phyloP scores from a whole-genome alignment of 163 green algal species.

The Volvox carteri region DNA sequence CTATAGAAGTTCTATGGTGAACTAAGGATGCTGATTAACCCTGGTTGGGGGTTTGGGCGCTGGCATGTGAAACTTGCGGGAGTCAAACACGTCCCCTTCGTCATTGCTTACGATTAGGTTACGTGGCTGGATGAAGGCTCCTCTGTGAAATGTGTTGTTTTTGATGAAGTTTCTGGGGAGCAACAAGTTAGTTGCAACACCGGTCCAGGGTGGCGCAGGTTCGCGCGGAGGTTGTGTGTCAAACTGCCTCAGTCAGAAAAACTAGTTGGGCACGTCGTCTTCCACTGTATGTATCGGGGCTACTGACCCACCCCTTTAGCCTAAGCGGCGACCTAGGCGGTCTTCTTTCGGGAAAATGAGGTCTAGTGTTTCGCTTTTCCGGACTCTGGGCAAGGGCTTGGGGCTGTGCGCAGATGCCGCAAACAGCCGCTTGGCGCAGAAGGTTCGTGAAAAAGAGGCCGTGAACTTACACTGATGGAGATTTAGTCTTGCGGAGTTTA shows the following conservation, averaged over 20 bases:
- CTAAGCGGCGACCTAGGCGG: background rate
- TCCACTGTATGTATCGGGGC: background rate
- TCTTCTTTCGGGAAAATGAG: slow-evolving; percentile 41
- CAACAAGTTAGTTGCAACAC: background rate
- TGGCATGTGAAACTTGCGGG: no score
- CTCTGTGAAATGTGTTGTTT: no score
- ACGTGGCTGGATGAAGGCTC: no score
- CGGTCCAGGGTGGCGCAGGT: slow-evolving; percentile 8
- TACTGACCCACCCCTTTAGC: background rate
- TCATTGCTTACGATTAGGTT: no score
- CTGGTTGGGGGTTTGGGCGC: no score
- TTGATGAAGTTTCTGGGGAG: background rate
- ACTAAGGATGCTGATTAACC: no score
- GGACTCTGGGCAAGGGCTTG: slow-evolving; percentile 46
- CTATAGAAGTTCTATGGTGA: no score
- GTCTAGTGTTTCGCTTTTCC: slow-evolving; percentile 42
- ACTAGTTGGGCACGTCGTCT: background rate
- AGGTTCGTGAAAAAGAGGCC: slow-evolving; percentile 1
- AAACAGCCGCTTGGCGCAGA: background rate
- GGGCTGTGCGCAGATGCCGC: slow-evolving; percentile 35
- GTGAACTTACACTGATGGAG: background rate
- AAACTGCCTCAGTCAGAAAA: background rate
- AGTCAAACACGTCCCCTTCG: no score
- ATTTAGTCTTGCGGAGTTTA: background rate
- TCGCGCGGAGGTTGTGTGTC: background rate